Evolutionary conservation across 192 early-diverging fungal species (phyloP).

Genomic region (Haplosporangium gracile): DNA sequence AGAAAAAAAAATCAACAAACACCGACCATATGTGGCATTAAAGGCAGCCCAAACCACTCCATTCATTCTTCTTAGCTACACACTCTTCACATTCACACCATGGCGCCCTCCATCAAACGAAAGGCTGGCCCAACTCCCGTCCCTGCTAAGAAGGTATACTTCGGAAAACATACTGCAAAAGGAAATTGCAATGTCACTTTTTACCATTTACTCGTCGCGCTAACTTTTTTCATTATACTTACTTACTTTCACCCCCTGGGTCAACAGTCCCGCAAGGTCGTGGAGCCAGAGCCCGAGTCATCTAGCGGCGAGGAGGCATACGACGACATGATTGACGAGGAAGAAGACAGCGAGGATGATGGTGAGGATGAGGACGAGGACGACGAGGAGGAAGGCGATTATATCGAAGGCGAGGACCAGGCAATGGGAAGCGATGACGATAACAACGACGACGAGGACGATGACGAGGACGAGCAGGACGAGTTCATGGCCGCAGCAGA

Average conservation of each 20-base stretch:
- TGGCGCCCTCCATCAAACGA: conserved; percentile 33
- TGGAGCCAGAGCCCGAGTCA: conserved; percentile 39
- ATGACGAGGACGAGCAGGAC: conserved; percentile 43
- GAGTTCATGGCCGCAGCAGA: conserved; percentile 57
- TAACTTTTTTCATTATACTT: not conserved
- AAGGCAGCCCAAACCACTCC: not conserved
- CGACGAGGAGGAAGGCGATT: conserved; percentile 59
- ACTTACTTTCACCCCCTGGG: not conserved
- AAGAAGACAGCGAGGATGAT: conserved; percentile 58
- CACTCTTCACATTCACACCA: not conserved
- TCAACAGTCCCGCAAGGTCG: conserved; percentile 34
- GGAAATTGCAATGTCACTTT: not conserved
- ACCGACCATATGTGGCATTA: not conserved
- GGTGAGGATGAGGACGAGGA: conserved; percentile 66
- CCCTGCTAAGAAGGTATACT: conserved; percentile 40
- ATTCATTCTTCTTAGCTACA: not conserved
- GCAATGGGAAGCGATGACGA: conserved; percentile 37
- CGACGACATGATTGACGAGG: conserved; percentile 56
- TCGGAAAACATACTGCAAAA: not conserved
- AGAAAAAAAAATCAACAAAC: conserved; percentile 2
- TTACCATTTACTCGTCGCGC: not conserved
- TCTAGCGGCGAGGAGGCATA: conserved; percentile 35
- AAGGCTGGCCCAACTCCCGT: conserved; percentile 26
- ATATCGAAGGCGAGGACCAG: conserved; percentile 57
- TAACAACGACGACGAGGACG: conserved; percentile 33